Evolutionary conservation across 2,329 filamentous ascomycete species (phyloP).

Genomic region (Fusarium nanum): DNA sequence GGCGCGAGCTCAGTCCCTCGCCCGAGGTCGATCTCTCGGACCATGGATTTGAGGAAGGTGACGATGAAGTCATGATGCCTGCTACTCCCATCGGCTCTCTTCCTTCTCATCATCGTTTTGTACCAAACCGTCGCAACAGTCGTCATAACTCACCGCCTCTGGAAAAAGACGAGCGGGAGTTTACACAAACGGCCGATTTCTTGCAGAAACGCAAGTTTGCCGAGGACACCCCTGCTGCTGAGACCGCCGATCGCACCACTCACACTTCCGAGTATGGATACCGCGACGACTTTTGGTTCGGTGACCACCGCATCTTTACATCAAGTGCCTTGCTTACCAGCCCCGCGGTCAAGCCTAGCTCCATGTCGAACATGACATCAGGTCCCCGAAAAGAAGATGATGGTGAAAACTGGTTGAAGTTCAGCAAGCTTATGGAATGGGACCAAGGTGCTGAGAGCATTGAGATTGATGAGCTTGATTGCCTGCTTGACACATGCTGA

Average conservation of each 20-base stretch:
- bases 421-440: constrained; percentile 61
- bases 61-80: constrained; percentile 69
- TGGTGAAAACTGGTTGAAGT: constrained; percentile 55
- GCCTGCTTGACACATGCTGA: constrained; percentile 82
- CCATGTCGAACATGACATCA: constrained; percentile 41
- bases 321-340: constrained; percentile 63
- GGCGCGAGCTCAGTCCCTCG: constrained; percentile 83
- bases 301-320: constrained; percentile 55
- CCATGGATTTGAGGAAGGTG: constrained; percentile 82
- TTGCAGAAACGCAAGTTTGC: constrained; percentile 75
- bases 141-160: constrained; percentile 87
- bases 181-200: constrained; percentile 92
- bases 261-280: constrained; percentile 51
- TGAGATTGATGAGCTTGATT: constrained; percentile 92
- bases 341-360: constrained; percentile 61
- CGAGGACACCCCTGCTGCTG: constrained; percentile 52
- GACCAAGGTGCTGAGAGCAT: constrained; percentile 86
- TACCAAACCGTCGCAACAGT: constrained; percentile 54
- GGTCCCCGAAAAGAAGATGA: constrained; percentile 54
- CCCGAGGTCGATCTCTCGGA: constrained; percentile 93
- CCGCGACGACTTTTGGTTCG: constrained; percentile 66
- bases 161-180: constrained; percentile 95
- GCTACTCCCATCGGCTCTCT: constrained; percentile 73
- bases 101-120: constrained; percentile 58
- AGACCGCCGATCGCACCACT: constrained; percentile 48